Base-by-base conservation (phyloP, 2,329 filamentous ascomycete genomes). In the Raffaelea ambrosiae region DNA sequence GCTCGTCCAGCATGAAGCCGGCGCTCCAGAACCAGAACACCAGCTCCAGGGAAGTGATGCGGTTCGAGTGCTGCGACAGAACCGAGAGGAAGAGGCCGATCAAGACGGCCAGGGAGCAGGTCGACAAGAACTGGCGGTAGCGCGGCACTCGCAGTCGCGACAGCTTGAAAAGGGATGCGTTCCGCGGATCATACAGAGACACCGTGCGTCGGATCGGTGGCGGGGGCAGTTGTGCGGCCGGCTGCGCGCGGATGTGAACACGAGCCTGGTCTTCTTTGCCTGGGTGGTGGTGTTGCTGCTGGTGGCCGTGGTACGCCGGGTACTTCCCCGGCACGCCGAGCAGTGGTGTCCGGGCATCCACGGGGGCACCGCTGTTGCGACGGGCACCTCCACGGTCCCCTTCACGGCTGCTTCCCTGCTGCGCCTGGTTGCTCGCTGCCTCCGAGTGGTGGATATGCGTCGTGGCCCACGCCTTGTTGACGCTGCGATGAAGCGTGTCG, bases 1-100 rank as follows among this genome's bases (percentile, higher is more conserved):
- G 77, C 66, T 96, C 91, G 59, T 96, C 91, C 29, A 96, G 79
- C 88, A 96, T 95, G 65, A 94, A 96, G 1, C 91, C 91, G 22
- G 88, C 88, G 61, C 88, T 95, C 90, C 91, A 97, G 64, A 96
- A 88, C 91, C 91, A 97, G 66, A 97, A 96, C 13, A 95, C 64
- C 16, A 96, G 71, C 63, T 97, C 91, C 10, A 96, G 70, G 0
- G 79, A 78, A 1, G 88, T 95, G 58, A 97, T 95, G 46, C 83
- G 76, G 47, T 83, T 76, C 3, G 88, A 91, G 50, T 87, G 79
- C 59, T 86, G 72, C 11, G 78, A 70, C 3, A 96, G 74, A 10
- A 97, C 89, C 10, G 88, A 84, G 18, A 96, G 70, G 62, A 95
- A 96, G 11, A 96, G 74, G 14, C 81, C 84, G 36, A 96, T 83